Base-by-base conservation (phyloP, 257 asterid genomes). In the Apocynum venetum region DNA sequence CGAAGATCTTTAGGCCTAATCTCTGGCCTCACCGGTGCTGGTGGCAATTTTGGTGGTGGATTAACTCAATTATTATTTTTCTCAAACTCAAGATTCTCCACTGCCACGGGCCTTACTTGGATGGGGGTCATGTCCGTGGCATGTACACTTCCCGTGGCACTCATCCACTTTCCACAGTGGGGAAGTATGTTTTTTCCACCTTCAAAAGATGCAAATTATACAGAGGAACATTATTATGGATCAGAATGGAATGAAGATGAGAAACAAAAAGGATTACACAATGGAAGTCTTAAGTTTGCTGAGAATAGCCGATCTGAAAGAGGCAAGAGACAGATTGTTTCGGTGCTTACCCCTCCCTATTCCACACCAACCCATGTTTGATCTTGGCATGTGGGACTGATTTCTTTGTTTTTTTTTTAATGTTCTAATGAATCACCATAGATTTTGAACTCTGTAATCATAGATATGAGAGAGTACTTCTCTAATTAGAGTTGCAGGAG, bases 91-190 rank as follows among this genome's bases (percentile, higher is more conserved):
- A 74, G 47, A 0, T 80, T 66, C n/a, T 82, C 89, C 0, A 86
- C 92, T 0, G 79, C 78, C 6, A 20, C 63, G 0, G 95, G 95
- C 1, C 59, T 86, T 1, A 66, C 80, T 2, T 83, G 73, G 25
- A 88, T 88, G 94, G 94, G 94, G 9, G 72, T 85, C 9, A 89
- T 88, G 96, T 83, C 80, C 1, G 79, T 86, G 48, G 89, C 82
- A 0, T 86, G 91, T 49, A 87, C 96, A 0, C 59, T 90, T 10
- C 93, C 93, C 0, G 86, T 84, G 76, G 40, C 86, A 0, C n/a
- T 86, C 8, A 77, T 90, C 5, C 90, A 90, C 65, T 90, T 90
- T 63, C 96, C 92, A 2, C 95, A 90, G 71, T 90, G 95, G 95
- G 95, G 92, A 5, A 83, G 95, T 80, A 87, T 90, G 95, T 88